Evolutionary conservation across 495 filamentous ascomycete species (phyloP), one percentile per base, ranked within the genome.

Genomic region (Xylaria nigripes): DNA sequence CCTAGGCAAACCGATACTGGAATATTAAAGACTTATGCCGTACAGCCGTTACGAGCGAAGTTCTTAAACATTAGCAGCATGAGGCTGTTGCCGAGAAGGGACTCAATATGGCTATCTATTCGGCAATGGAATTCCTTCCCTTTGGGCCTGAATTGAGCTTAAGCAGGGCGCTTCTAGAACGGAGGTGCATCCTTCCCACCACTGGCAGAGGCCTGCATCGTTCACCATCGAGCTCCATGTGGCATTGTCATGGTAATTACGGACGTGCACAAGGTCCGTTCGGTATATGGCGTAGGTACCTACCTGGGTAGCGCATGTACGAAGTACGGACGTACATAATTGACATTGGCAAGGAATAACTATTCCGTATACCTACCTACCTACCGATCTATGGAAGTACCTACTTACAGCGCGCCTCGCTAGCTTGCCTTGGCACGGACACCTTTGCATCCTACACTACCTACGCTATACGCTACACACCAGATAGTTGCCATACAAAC

Each of bases 111-210:
- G 32, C 13, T 36, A 12, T 13, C 13, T 36, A 12, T 13, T 36
- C 32, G 32, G 13, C 32, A 36, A 36, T 12, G 13, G 32, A 12
- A 30, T 30, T 2, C 32, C 32, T 36, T 5, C 15, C 32, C 8
- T 36, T 36, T 5, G 10, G 27, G 27, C 13, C 32, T 36, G 32
- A 13, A 36, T 36, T 12, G 2, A 12, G n/a, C 4, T 1, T 40
- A 40, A 19, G 16, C 9, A 42, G 42, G 51, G 51, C 22, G 43
- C 42, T 47, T 54, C 43, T 54, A 47, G 43, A 54, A 47, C 32
- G 32, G 29, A 10, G 25, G 29, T 21, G 13, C 30, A 40, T 46
- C 22, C 21, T 23, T 16, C 29, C 44, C n/a, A n/a, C n/a, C n/a
- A n/a, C n/a, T n/a, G n/a, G 23, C 32, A 27, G 18, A 36, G 42